Evolutionary conservation across 345 rosid genomes (phyloP).

Genomic region (Balakata baccata): DNA sequence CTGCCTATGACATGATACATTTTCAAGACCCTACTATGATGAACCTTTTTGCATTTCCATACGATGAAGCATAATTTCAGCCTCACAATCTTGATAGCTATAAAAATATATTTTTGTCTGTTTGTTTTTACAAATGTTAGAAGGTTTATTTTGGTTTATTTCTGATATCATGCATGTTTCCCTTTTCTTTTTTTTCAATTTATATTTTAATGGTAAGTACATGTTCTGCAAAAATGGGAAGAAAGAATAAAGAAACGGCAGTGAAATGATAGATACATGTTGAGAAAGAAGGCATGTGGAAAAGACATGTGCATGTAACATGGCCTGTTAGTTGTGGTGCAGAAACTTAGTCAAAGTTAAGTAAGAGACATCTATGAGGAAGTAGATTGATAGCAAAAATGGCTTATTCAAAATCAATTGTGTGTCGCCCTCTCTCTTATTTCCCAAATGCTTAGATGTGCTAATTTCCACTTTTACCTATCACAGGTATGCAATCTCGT

Average conservation of each 20-base stretch:
- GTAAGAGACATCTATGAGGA: background rate
- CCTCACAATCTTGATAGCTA: background rate
- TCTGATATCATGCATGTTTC: background rate
- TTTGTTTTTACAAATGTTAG: background rate
- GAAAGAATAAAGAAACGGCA: background rate
- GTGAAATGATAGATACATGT: background rate
- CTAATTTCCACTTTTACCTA: conserved; percentile 3
- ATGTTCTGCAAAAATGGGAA: background rate
- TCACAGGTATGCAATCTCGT: conserved; percentile 89
- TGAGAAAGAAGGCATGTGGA: background rate
- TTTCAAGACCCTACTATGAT: background rate
- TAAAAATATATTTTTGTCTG: background rate
- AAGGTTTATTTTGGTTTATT: background rate
- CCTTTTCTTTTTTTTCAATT: background rate
- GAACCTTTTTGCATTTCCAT: background rate
- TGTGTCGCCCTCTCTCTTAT: no score
- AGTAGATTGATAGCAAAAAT: background rate
- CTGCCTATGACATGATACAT: background rate
- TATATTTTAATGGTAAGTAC: background rate
- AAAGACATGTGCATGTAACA: conserved; percentile 33
- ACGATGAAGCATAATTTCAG: background rate
- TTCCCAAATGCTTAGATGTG: background rate
- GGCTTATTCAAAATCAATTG: background rate
- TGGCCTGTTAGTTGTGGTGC: background rate
- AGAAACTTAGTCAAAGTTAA: background rate